Conservation (phyloP, 1,284 basidiomycete species). For the Earliella scabrosa region DNA sequence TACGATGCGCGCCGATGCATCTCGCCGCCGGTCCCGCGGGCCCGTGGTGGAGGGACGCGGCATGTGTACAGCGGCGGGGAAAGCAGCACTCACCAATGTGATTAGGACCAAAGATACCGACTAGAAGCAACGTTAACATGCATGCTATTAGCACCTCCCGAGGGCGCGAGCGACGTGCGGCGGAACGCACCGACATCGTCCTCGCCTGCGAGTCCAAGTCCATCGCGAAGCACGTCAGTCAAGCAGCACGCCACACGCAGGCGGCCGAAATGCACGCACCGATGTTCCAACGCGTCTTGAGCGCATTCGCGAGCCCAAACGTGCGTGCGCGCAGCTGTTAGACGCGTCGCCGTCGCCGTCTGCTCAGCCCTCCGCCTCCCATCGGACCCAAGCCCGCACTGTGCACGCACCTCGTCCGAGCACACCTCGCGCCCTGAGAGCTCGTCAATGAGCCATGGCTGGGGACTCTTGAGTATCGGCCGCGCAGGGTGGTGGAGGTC, state of each 20-base stretch:
- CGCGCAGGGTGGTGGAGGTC: slow-evolving; percentile 53
- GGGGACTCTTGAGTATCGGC: slow-evolving; percentile 39
- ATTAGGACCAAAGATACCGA: slow-evolving; percentile 41
- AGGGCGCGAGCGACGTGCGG: neutral
- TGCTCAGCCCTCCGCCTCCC: neutral
- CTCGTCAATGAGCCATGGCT: slow-evolving; percentile 67
- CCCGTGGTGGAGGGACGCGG: no score
- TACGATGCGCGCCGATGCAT: no score
- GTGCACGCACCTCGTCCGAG: slow-evolving; percentile 52
- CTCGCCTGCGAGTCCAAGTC: slow-evolving; percentile 19
- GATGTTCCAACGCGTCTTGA: slow-evolving; percentile 26
- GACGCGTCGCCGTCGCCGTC: neutral
- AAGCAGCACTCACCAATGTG: slow-evolving; percentile 30
- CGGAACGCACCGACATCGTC: slow-evolving; percentile 26
- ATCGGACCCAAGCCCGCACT: neutral
- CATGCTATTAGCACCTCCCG: neutral
- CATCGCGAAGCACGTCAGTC: neutral
- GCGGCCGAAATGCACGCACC: slow-evolving; percentile 14
- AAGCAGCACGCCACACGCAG: neutral
- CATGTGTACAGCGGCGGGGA: no score
- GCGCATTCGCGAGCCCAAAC: slow-evolving; percentile 27
- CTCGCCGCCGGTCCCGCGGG: no score
- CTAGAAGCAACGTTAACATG: slow-evolving; percentile 16
- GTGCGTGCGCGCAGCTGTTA: slow-evolving; percentile 27
- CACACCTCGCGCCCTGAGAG: slow-evolving; percentile 50